These are phyloP conservation scores for Tothia fuscella DNA, from an alignment of 2,329 filamentous ascomycete genomes.

Conservation along the genomic window DNA sequence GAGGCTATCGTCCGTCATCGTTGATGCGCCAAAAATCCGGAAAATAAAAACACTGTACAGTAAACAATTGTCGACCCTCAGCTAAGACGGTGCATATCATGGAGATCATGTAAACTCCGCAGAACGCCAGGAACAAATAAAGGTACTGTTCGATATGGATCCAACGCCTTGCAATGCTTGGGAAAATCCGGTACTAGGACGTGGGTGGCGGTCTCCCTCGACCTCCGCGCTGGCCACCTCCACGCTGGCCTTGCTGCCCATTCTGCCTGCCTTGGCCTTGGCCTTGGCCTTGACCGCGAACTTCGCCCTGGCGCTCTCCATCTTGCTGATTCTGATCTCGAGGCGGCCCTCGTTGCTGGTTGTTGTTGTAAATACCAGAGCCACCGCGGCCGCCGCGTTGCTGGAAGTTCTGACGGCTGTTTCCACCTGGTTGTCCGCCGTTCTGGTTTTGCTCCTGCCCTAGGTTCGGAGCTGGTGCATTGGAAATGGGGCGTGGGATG, in stretches of 20 bases:
- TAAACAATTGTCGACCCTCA: too few relatives aligned
- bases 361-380: not conserved
- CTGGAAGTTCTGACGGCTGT: not conserved
- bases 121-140: too few relatives aligned
- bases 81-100: too few relatives aligned
- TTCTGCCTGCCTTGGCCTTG: constrained; percentile 6
- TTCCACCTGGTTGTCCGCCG: not conserved
- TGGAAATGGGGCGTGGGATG: constrained; percentile 72
- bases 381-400: constrained; percentile 7
- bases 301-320: not conserved
- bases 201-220: constrained; percentile 5
- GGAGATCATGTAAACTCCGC: too few relatives aligned
- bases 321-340: constrained; percentile 5
- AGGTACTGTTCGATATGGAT: too few relatives aligned
- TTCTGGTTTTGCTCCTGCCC: constrained; percentile 1
- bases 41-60: too few relatives aligned
- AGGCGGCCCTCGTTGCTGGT: constrained; percentile 6
- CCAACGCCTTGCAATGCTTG: too few relatives aligned
- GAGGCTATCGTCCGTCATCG: too few relatives aligned
- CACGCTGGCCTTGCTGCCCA: constrained; percentile 3
- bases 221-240: too few relatives aligned
- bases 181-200: too few relatives aligned
- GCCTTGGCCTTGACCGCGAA: not conserved
- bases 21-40: too few relatives aligned
- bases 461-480: constrained; percentile 25